phyloP scores from a whole-genome alignment of 2,329 filamentous ascomycete genomes.

The Penicillium glabrum region DNA sequence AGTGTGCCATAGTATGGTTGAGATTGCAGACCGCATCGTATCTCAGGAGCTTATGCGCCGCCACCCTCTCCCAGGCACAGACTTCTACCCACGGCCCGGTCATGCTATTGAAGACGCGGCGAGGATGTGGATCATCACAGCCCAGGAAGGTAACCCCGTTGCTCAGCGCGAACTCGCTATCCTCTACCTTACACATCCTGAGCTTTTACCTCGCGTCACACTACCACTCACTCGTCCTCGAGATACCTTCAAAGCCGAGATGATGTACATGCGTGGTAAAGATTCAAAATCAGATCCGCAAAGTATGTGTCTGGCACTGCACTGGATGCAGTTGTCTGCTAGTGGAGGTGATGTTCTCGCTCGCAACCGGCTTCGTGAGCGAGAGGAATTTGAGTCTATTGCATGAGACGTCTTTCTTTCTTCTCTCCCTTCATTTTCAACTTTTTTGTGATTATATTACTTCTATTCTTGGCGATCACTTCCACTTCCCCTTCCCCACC shows the following conservation, averaged over 20 bases:
- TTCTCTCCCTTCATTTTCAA: not conserved
- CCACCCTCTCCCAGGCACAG: slow-evolving; percentile 30
- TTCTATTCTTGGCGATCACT: not conserved
- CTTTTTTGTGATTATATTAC: not conserved
- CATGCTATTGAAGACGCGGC: slow-evolving; percentile 68
- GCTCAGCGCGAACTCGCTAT: slow-evolving; percentile 92
- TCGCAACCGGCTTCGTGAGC: slow-evolving; percentile 75
- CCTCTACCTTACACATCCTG: slow-evolving; percentile 88
- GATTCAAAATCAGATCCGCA: slow-evolving; percentile 75
- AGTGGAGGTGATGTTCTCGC: slow-evolving; percentile 84
- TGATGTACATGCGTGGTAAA: slow-evolving; percentile 67
- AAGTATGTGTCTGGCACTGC: slow-evolving; percentile 89
- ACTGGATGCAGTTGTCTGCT: slow-evolving; percentile 94
- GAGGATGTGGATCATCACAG: slow-evolving; percentile 87
- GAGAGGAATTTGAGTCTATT: slow-evolving; percentile 62
- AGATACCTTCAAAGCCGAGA: slow-evolving; percentile 86
- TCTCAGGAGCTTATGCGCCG: slow-evolving; percentile 51
- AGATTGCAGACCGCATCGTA: slow-evolving; percentile 69
- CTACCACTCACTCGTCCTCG: slow-evolving; percentile 79
- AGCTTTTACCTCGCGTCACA: slow-evolving; percentile 75
- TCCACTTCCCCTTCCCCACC: slow-evolving; percentile 5
- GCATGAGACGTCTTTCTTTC: slow-evolving; percentile 38
- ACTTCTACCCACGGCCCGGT: slow-evolving; percentile 29
- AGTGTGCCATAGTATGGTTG: slow-evolving; percentile 80
- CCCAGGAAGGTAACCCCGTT: slow-evolving; percentile 84